These are phyloP conservation scores for Apiospora malaysiana DNA, from an alignment of 2,329 filamentous ascomycete genomes.

Conservation along the genomic window DNA sequence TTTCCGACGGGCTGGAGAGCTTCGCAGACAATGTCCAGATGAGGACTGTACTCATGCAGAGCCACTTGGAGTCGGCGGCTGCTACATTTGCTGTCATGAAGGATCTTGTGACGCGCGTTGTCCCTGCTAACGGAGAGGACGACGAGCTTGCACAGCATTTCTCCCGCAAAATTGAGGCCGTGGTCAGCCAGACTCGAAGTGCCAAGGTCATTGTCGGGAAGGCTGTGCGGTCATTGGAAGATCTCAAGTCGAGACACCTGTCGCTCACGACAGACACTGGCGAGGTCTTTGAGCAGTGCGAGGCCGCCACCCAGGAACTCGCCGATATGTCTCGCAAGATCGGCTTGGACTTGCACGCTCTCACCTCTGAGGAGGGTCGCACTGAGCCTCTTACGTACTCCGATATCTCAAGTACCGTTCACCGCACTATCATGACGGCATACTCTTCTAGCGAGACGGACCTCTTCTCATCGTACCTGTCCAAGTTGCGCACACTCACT, in stretches of 20 bases:
- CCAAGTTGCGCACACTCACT: conserved; percentile 69
- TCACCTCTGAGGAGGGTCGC: conserved; percentile 76
- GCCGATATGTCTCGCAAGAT: conserved; percentile 70
- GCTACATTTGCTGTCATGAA: conserved; percentile 68
- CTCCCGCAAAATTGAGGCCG: conserved; percentile 70
- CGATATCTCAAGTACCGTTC: conserved; percentile 70
- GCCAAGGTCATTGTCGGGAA: conserved; percentile 85
- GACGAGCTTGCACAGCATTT: conserved; percentile 73
- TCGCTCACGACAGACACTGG: conserved; percentile 72
- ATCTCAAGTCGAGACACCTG: conserved; percentile 77
- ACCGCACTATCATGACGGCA: conserved; percentile 57
- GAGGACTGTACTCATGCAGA: conserved; percentile 77
- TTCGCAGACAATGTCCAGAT: conserved; percentile 83
- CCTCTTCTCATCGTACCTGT: conserved; percentile 71
- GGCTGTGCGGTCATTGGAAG: conserved; percentile 76
- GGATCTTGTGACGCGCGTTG: conserved; percentile 69
- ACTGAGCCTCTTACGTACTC: conserved; percentile 68
- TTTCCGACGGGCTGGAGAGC: conserved; percentile 70
- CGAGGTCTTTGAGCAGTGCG: conserved; percentile 73
- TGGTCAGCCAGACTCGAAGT: conserved; percentile 78
- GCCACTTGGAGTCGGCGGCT: conserved; percentile 79
- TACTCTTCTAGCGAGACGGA: conserved; percentile 68
- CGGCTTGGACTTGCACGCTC: conserved; percentile 67
- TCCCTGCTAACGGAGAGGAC: conserved; percentile 64
- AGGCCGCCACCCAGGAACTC: conserved; percentile 68